Base-by-base conservation (phyloP, 257 asterid genomes). In the Pogostemon cablin region DNA sequence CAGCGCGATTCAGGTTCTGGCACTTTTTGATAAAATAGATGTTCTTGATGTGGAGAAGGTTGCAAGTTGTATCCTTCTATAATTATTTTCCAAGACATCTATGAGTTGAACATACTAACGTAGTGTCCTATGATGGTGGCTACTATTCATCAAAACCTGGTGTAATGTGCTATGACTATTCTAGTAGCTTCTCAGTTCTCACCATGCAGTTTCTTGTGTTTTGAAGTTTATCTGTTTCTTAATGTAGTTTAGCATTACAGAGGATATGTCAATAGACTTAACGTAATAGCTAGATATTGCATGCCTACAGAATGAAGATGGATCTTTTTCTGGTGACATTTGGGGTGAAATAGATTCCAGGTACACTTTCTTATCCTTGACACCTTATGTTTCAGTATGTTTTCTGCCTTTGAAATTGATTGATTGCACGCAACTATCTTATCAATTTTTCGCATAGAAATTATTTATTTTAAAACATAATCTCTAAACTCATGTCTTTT, bases 301-400 rank as follows among this genome's bases (percentile, higher is more conserved):
- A 40, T 76, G 87, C 86, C 82, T 91, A 79, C 99, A 93, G 76
- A 86, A 87, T 67, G 96, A 89, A 74, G 97, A 93, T 70, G 97
- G 99, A 71, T 93, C 99, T 61, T 91, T 93, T 79, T 74, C 90
- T 71, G 97, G 97, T 73, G 99, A 91, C 81, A 82, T 87, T 66
- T 93, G 99, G 99, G 99, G 97, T 78, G 99, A 93, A 85, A 70
- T 87, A 32, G 99, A 93, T 81, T 89, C 99, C 44, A 78, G 96
- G 97, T 89, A 81, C 59, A 32, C 2, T 71, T 68, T 72, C 55
- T 53, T 53, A 6, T 69, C 67, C 66, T 44, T 38, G 17, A n/a
- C 57, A n/a, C 67, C 52, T 3, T 35, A 49, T 60, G 32, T 69
- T 20, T 38, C 50, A 41, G 20, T 46, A 12, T 44, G 41, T 55